Base-by-base conservation (phyloP, 768 basidiomycete species). In the Tulasnella sp. region DNA sequence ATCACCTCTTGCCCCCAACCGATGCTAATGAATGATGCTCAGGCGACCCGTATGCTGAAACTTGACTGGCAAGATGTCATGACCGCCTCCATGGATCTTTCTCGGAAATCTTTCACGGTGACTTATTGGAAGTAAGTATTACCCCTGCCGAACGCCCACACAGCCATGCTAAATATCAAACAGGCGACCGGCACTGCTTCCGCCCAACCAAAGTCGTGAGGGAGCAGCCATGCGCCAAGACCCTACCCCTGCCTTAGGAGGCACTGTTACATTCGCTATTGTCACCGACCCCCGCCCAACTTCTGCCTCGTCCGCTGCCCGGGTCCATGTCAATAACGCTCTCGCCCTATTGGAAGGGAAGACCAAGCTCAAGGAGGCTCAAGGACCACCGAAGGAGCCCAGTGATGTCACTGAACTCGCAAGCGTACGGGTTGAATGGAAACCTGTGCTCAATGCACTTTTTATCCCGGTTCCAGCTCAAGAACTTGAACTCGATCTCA, bases 51-150 rank as follows among this genome's bases (percentile, higher is more conserved):
- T 36, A 89, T 95, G 87, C 86, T 91, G 69, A 88, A 88, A n/a
- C 85, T 94, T 3, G 94, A 94, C n/a, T 96, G 94, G 94, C 89
- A 87, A 0, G 89, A 94, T 15, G 91, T 88, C 80, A 82, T 97
- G 39, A 86, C 86, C 4, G 88, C 96, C 17, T 87, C 90, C 54
- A 89, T 96, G 85, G 87, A 86, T 29, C 85, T 87, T 38, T 87
- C 91, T 79, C 86, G 91, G 58, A 91, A 91, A 82, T 86, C 86
- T 0, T 84, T 97, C 78, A 87, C 85, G 7, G 86, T 91, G 34
- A 89, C 89, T n/a, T 98, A 98, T 81, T 98, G 96, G 96, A 85
- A 92, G 94, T 95, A 81, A 76, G 83, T 82, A 3, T n/a, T 64
- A 64, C 14, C 15, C 31, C 25, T 14, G 31, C 25, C 29, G 5